phyloP scores from a whole-genome alignment of 1,284 basidiomycete species.

The Ustilago xerochloae region DNA sequence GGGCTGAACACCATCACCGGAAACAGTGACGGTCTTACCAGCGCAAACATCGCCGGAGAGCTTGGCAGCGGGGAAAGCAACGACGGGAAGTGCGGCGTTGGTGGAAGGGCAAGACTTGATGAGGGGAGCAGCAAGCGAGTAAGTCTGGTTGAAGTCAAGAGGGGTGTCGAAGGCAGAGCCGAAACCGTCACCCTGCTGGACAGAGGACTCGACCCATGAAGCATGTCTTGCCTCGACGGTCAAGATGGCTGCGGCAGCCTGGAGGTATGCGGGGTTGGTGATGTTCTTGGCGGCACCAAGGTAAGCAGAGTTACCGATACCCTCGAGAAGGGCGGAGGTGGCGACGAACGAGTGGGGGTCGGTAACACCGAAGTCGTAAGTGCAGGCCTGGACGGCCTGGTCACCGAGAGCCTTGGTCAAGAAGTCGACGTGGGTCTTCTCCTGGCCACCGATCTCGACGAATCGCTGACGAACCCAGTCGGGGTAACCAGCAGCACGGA shows the following conservation, averaged over 20 bases:
- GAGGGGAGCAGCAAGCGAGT: conserved; percentile 69
- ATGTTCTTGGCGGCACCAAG: conserved; percentile 73
- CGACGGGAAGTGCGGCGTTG: conserved; percentile 71
- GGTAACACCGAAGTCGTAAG: conserved; percentile 73
- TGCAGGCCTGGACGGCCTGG: conserved; percentile 73
- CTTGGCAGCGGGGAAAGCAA: conserved; percentile 69
- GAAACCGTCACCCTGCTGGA: conserved; percentile 51
- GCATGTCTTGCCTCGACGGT: conserved; percentile 56
- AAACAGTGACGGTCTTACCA: conserved; percentile 65
- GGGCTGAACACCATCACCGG: conserved; percentile 61
- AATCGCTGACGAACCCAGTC: conserved; percentile 72
- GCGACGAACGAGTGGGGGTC: conserved; percentile 71
- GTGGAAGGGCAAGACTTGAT: conserved; percentile 72
- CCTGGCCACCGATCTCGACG: conserved; percentile 70
- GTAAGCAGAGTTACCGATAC: conserved; percentile 73
- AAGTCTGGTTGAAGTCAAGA: conserved; percentile 68
- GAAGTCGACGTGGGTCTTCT: conserved; percentile 73
- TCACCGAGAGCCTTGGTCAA: conserved; percentile 73
- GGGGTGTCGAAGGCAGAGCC: conserved; percentile 71
- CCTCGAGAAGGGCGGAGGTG: conserved; percentile 74
- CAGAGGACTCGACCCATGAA: conserved; percentile 50
- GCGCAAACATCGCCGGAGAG: conserved; percentile 55
- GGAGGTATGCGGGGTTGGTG: conserved; percentile 52
- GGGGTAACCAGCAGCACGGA: conserved; percentile 73
- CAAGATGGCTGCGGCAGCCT: conserved; percentile 57